Evolutionary conservation across 306 rosid species (phyloP).

Genomic region (Rosa persica): DNA sequence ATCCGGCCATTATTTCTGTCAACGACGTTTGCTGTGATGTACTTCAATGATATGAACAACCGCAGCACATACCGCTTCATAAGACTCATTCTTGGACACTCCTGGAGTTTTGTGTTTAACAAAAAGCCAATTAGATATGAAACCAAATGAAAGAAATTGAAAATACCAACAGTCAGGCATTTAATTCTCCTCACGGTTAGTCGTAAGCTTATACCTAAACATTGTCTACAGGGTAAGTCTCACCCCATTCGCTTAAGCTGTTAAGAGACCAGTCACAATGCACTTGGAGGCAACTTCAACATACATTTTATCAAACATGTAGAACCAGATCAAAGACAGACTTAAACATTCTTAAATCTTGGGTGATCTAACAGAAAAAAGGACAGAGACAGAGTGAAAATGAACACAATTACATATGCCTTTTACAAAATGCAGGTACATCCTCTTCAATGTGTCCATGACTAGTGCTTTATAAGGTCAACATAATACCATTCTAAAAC

Average conservation of each 20-base stretch:
- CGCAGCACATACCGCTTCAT: slow-evolving; percentile 77
- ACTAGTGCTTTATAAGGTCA: background rate
- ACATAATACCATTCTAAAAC: background rate
- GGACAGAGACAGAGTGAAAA: background rate
- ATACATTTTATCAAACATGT: background rate
- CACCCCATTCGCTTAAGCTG: background rate
- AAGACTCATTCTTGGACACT: slow-evolving; percentile 53
- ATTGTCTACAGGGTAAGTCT: background rate
- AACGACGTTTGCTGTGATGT: slow-evolving; percentile 81
- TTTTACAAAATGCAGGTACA: background rate
- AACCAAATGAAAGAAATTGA: slow-evolving; percentile 12
- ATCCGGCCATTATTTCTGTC: slow-evolving; percentile 82
- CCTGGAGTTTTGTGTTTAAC: slow-evolving; percentile 15
- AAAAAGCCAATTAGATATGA: slow-evolving; percentile 1
- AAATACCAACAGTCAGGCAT: background rate
- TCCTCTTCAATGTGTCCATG: background rate
- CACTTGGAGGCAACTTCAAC: background rate
- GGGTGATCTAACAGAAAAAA: background rate
- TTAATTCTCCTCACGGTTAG: background rate
- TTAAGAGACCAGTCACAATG: background rate
- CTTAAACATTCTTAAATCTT: background rate
- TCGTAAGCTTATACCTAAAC: background rate
- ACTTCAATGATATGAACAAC: slow-evolving; percentile 80
- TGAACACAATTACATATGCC: background rate
- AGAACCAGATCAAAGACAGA: background rate